Conservation (phyloP, 2,329 filamentous ascomycete genomes). For the Pseudocercospora eumusae region DNA sequence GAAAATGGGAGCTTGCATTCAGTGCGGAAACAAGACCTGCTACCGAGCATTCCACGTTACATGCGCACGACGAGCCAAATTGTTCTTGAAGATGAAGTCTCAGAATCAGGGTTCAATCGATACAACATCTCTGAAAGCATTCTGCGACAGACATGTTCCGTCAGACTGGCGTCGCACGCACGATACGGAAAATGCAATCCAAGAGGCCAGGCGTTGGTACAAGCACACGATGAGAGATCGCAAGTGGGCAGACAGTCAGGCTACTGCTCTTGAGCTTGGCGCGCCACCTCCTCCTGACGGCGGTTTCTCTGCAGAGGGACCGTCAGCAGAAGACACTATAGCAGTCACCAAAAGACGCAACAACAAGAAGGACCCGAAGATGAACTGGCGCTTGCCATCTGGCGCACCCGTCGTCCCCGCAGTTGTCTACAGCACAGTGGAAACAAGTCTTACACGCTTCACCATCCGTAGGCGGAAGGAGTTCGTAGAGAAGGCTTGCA, state of each 20-base stretch:
- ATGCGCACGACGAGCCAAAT: conserved; percentile 80
- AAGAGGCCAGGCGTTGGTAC: conserved; percentile 85
- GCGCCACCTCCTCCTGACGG: conserved; percentile 57
- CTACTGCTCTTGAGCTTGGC: conserved; percentile 77
- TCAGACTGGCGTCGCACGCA: conserved; percentile 85
- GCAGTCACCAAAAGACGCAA: conserved; percentile 61
- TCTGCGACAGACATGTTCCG: conserved; percentile 93
- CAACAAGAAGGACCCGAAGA: conserved; percentile 62
- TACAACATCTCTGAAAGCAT: conserved; percentile 82
- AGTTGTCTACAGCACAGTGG: conserved; percentile 81
- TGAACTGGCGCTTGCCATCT: conserved; percentile 87
- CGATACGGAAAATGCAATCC: conserved; percentile 75
- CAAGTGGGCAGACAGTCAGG: conserved; percentile 89
- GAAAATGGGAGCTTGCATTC: conserved; percentile 96
- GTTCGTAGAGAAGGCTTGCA: conserved; percentile 88
- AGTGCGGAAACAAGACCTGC: conserved; percentile 96
- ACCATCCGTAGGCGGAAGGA: conserved; percentile 84
- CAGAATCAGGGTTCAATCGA: conserved; percentile 79
- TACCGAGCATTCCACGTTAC: conserved; percentile 98
- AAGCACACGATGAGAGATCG: conserved; percentile 83
- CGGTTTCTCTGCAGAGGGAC: conserved; percentile 46
- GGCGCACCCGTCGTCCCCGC: conserved; percentile 93
- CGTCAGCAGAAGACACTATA: conserved; percentile 52
- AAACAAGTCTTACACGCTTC: conserved; percentile 79
- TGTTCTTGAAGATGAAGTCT: conserved; percentile 97